Evolutionary conservation across 2,329 filamentous ascomycete genomes (phyloP).

Genomic region (Scolecobasidium constrictum): DNA sequence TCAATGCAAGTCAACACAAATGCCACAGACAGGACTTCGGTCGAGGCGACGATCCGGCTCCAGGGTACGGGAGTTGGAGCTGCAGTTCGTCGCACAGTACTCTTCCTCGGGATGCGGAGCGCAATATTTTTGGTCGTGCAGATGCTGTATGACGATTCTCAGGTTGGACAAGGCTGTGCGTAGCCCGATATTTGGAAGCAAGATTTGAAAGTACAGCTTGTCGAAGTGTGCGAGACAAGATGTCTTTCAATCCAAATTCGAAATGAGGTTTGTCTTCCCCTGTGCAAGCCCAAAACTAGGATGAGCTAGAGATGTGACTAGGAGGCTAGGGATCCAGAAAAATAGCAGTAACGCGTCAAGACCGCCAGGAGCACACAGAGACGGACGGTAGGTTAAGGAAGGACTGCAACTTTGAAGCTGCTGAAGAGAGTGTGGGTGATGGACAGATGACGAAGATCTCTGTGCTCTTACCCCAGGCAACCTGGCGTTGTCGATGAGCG

Average conservation of each 20-base stretch:
- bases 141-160: constrained; percentile 7
- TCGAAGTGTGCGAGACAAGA: background rate
- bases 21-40: constrained; percentile 1
- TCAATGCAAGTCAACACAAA: constrained; percentile 6
- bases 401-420: background rate
- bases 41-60: constrained; percentile 4
- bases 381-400: background rate
- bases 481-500: background rate
- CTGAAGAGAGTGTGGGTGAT: background rate
- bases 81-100: constrained; percentile 3
- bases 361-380: background rate
- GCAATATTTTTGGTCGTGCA: constrained; percentile 8
- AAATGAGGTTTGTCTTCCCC: constrained; percentile 6
- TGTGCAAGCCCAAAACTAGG: background rate
- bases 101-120: constrained; percentile 5
- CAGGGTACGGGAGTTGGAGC: constrained; percentile 2
- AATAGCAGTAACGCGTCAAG: constrained; percentile 1
- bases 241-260: constrained; percentile 2
- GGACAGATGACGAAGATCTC: constrained; percentile 3
- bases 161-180: constrained; percentile 7
- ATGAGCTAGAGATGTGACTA: constrained; percentile 3
- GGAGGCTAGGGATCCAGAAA: background rate
- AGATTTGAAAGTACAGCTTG: constrained; percentile 5
- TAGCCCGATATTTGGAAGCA: background rate
- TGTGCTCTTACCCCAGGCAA: background rate